Evolutionary conservation across 1,139 yeast species (phyloP), one percentile per base, ranked within the genome.

Genomic region (Cylindricascospora bacillispora): DNA sequence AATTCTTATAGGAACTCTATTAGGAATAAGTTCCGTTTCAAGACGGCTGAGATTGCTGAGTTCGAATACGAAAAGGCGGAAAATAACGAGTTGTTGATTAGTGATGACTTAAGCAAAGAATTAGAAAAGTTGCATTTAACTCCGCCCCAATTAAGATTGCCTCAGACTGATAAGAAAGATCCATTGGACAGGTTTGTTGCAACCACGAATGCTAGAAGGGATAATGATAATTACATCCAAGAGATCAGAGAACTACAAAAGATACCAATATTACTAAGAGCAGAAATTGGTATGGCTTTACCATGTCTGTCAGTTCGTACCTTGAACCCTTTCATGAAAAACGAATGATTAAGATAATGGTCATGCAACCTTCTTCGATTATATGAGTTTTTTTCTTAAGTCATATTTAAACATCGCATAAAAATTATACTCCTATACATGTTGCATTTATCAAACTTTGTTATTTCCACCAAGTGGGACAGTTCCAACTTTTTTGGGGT

Each of bases 261-360:
- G 47, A 80, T 89, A 28, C 97, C 97, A 11, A 75, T 89, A 13
- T 62, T 89, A 38, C 63, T 89, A 38, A 68, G 95, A 43, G 93
- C 95, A 0, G 97, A 86, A 54, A 73, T 85, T 33, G 95, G 95
- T 31, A 83, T 82, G 86, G 85, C 93, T 1, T 65, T 89, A 35
- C 98, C 98, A 11, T 86, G 97, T 54, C 67, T 89, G 49, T 82
- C 95, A 3, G 95, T 89, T 9, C 72, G 95, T 47, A 79, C 89
- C n/a, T 64, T 86, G 48, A 89, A 89, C 48, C 98, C 98, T 22
- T 89, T 85, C 55, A 43, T 47, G 26, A 46, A 38, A 25, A 35
- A 30, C 17, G 42, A 39, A 24, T 35, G 21, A 26, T 15, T 18
- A 19, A 22, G 22, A 11, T 25, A 25, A 25, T 5, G 11, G n/a